Evolutionary conservation across 2,329 filamentous ascomycete genomes (phyloP).

Genomic region (Pyrenochaeta sp.): DNA sequence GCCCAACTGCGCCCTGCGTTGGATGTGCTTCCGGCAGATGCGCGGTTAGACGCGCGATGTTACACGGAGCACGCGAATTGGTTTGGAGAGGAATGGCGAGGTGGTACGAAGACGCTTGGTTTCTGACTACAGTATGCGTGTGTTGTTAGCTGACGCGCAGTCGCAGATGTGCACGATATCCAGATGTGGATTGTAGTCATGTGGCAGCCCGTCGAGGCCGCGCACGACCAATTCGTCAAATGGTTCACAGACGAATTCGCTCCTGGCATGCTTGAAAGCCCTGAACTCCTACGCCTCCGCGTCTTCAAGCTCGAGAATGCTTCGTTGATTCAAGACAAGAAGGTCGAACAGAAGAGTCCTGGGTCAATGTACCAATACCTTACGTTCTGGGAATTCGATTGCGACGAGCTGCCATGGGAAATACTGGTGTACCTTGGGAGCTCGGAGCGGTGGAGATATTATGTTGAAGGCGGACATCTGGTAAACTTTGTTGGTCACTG

Average conservation of each 20-base stretch:
- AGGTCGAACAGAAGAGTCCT: conserved; percentile 6
- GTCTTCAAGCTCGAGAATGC: conserved; percentile 23
- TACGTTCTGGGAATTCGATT: conserved; percentile 26
- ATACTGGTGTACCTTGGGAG: conserved; percentile 23
- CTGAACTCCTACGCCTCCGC: conserved; percentile 20
- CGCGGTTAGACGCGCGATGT: conserved; percentile 13
- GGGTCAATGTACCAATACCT: conserved; percentile 20
- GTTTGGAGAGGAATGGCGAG: conserved; percentile 19
- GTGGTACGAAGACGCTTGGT: conserved; percentile 6
- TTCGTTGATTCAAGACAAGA: conserved; percentile 8
- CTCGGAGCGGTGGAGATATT: conserved; percentile 22
- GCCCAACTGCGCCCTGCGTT: conserved; percentile 9
- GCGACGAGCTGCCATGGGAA: conserved; percentile 25
- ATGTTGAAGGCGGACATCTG: conserved; percentile 17
- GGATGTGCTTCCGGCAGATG: conserved; percentile 10
- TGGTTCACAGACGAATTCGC: conserved; percentile 21
- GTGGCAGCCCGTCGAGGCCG: conserved; percentile 15
- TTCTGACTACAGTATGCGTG: background rate
- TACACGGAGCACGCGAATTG: conserved; percentile 17
- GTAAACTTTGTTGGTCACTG: conserved; percentile 2
- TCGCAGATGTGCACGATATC: conserved; percentile 16
- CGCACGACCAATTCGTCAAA: conserved; percentile 20
- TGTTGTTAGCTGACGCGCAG: conserved; percentile 3
- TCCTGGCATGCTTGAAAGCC: conserved; percentile 23
- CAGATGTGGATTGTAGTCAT: conserved; percentile 21